phyloP scores from a whole-genome alignment of 352 stramenopile genomes.

The Globisporangium middletonii region DNA sequence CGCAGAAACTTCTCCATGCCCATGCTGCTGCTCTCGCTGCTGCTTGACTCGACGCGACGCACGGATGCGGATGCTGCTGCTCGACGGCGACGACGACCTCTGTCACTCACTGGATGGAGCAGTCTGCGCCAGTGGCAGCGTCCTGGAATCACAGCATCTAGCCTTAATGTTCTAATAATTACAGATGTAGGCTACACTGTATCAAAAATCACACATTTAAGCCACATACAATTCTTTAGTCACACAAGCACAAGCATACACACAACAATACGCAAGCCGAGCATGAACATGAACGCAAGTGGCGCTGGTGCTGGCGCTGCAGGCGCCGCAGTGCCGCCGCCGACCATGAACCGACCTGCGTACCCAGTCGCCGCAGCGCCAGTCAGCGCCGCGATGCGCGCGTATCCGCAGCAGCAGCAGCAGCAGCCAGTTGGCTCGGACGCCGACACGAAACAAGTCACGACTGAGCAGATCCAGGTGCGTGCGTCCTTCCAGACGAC shows the following conservation, averaged over 20 bases:
- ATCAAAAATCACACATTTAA: background rate
- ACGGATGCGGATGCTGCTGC: constrained; percentile 4
- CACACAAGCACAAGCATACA: background rate
- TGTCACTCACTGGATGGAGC: too few relatives aligned
- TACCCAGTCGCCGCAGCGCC: constrained; percentile 1
- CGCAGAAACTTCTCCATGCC: constrained; percentile 69
- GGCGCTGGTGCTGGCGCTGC: background rate
- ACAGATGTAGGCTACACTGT: background rate
- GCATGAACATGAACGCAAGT: constrained; percentile 5
- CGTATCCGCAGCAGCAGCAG: constrained; percentile 19
- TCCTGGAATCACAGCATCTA: too few relatives aligned
- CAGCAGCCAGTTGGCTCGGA: constrained; percentile 12
- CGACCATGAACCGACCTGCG: constrained; percentile 16
- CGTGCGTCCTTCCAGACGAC: background rate
- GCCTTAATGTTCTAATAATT: too few relatives aligned
- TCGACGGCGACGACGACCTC: too few relatives aligned
- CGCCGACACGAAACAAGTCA: constrained; percentile 57
- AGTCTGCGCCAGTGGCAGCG: too few relatives aligned
- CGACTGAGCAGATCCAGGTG: constrained; percentile 82
- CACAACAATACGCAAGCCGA: background rate
- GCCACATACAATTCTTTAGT: too few relatives aligned
- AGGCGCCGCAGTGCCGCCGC: background rate
- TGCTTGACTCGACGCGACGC: constrained; percentile 8
- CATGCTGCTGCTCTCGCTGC: constrained; percentile 7
- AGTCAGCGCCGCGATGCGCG: constrained; percentile 6